Conservation (phyloP, 306 rosid genomes). For the Ceratonia siliqua region DNA sequence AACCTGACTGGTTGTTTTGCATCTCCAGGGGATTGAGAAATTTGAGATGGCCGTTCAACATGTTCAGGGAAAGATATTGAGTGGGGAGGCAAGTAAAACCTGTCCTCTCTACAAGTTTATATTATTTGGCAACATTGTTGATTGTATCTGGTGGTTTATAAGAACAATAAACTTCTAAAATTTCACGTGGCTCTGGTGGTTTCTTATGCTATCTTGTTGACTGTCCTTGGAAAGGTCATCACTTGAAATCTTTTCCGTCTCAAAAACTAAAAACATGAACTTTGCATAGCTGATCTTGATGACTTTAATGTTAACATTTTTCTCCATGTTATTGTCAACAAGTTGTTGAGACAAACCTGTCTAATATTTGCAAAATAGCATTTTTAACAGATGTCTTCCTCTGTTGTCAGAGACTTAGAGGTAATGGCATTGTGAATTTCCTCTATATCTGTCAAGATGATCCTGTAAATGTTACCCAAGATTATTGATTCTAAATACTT, state of each 20-base stretch:
- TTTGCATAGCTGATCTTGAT: slow-evolving; percentile 16
- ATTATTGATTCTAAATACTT: slow-evolving; percentile 14
- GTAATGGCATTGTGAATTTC: slow-evolving; percentile 6
- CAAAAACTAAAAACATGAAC: background rate
- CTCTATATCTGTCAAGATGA: slow-evolving; percentile 4
- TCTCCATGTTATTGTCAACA: background rate
- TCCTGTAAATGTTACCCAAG: slow-evolving; percentile 3
- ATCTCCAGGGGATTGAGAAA: slow-evolving; percentile 85
- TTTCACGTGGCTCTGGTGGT: background rate
- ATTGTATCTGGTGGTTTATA: background rate
- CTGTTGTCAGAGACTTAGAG: slow-evolving; percentile 1
- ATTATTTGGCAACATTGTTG: background rate
- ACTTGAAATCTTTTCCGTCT: background rate
- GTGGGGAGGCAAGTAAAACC: slow-evolving; percentile 80
- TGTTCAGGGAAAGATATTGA: slow-evolving; percentile 76
- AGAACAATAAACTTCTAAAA: background rate
- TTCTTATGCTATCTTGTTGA: background rate
- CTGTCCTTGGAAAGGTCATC: background rate
- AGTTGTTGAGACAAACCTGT: background rate
- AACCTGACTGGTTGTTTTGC: slow-evolving; percentile 17
- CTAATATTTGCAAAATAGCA: background rate
- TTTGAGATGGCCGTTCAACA: slow-evolving; percentile 84
- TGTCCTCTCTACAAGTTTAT: slow-evolving; percentile 18
- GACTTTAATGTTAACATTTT: background rate
- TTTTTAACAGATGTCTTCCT: slow-evolving; percentile 17